Evolutionary conservation across 805 yeast species (phyloP).

Genomic region (Candida parachauliodes): DNA sequence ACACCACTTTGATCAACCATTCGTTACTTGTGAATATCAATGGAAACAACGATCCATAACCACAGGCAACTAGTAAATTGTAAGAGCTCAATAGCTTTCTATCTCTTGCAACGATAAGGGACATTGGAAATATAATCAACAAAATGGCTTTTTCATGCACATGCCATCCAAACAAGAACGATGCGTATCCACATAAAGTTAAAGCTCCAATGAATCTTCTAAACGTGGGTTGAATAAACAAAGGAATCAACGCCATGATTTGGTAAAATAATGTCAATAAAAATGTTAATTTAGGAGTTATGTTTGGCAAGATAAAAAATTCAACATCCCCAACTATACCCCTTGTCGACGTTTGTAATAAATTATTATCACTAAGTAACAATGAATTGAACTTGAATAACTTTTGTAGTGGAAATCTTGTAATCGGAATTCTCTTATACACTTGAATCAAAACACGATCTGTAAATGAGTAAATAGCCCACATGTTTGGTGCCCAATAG

Average conservation of each 20-base stretch:
- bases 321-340: slow-evolving; percentile 91
- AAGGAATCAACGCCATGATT: slow-evolving; percentile 68
- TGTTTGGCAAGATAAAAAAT: slow-evolving; percentile 75
- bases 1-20: slow-evolving; percentile 68
- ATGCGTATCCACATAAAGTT: slow-evolving; percentile 85
- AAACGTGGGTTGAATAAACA: slow-evolving; percentile 65
- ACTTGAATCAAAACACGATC: slow-evolving; percentile 66
- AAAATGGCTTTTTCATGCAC: slow-evolving; percentile 98
- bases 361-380: slow-evolving; percentile 29
- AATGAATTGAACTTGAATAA: slow-evolving; percentile 45
- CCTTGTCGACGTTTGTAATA: slow-evolving; percentile 50
- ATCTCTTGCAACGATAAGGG: slow-evolving; percentile 70
- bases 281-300: slow-evolving; percentile 76
- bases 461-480: slow-evolving; percentile 88
- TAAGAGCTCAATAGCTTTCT: slow-evolving; percentile 69
- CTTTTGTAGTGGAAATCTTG: slow-evolving; percentile 24
- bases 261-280: slow-evolving; percentile 82
- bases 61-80: slow-evolving; percentile 69
- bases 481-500: slow-evolving; percentile 97
- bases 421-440: slow-evolving; percentile 31
- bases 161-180: slow-evolving; percentile 96
- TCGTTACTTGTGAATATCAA: slow-evolving; percentile 77
- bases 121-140: slow-evolving; percentile 81
- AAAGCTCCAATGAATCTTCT: slow-evolving; percentile 79
- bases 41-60: slow-evolving; percentile 86